Evolutionary conservation across 1,139 yeast species (phyloP), one percentile per base, ranked within the genome.

Genomic region (Pichia sp.): DNA sequence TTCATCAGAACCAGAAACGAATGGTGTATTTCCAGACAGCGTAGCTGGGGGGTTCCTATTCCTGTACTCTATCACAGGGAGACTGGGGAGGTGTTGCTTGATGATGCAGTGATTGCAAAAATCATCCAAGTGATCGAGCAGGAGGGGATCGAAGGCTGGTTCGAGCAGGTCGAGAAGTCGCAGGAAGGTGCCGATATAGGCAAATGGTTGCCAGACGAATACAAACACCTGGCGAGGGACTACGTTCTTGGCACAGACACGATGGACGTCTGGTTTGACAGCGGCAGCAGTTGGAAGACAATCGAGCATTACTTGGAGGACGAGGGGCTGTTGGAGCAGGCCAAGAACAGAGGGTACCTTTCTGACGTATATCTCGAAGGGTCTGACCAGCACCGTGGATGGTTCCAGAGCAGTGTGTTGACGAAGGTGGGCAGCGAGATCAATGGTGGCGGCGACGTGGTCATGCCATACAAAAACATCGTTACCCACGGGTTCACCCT

Each of bases 241-340:
- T 85, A 76, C 60, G 62, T 67, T 33, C 86, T 89, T 63, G 93
- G 97, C 0, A 79, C 75, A 51, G 99, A 95, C 63, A 93, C 99
- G 0, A 87, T 93, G 92, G 99, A 93, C 71, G 99, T 93, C 9
- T 93, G 99, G 99, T 92, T 93, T 73, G 99, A 93, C 68, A 88
- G 96, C 44, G 99, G 99, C 0, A 83, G 96, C 1, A 85, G 95
- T 40, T 93, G 99, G 99, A 80, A 85, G 6, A 80, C 83, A 47
- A 74, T 90, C 36, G 74, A 71, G 40, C 67, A 74, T 29, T 75
- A 75, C 59, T 64, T 77, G 51, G 50, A 58, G 16, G 43, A 55
- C 12, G 66, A 73, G 42, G 61, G 60, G 30, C 58, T 61, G 14
- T 53, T 70, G 38, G 63, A 67, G 30, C 58, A 74, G 44, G 73